These are phyloP conservation scores for Agaricus sinodeliciosus DNA, from an alignment of 768 basidiomycete genomes.

Conservation along the genomic window DNA sequence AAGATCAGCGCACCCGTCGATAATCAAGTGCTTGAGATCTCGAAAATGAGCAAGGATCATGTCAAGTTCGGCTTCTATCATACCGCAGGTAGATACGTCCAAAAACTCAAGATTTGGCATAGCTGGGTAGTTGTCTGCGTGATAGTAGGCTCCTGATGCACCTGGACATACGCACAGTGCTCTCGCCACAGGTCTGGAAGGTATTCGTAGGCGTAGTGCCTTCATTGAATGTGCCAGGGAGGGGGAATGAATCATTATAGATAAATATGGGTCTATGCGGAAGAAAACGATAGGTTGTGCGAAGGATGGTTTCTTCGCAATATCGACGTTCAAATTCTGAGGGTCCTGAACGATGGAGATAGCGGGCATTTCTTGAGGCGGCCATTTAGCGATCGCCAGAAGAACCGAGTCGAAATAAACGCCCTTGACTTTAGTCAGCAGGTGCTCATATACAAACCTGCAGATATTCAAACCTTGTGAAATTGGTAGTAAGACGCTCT, in stretches of 20 bases:
- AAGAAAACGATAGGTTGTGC: slow-evolving; percentile 91
- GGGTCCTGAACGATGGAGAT: slow-evolving; percentile 69
- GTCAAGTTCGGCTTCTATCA: slow-evolving; percentile 50
- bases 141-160: slow-evolving; percentile 1
- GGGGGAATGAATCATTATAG: slow-evolving; percentile 37
- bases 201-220: slow-evolving; percentile 65
- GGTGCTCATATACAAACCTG: background rate
- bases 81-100: slow-evolving; percentile 68
- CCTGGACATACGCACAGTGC: slow-evolving; percentile 25
- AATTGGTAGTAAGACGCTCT: slow-evolving; percentile 79
- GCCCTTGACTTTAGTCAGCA: slow-evolving; percentile 37
- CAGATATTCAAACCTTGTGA: slow-evolving; percentile 42
- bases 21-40: slow-evolving; percentile 53
- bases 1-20: slow-evolving; percentile 61
- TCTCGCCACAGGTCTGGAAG: slow-evolving; percentile 50
- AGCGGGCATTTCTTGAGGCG: slow-evolving; percentile 30
- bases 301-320: slow-evolving; percentile 31
- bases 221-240: slow-evolving; percentile 44
- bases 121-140: slow-evolving; percentile 10
- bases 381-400: slow-evolving; percentile 58
- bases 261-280: slow-evolving; percentile 47
- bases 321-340: slow-evolving; percentile 30
- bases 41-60: slow-evolving; percentile 44
- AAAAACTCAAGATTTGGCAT: slow-evolving; percentile 51
- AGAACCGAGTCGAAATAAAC: slow-evolving; percentile 79